Evolutionary conservation across 805 yeast genomes (phyloP), one percentile per base, ranked within the genome.

Genomic region (Saccharomyces eubayanus): DNA sequence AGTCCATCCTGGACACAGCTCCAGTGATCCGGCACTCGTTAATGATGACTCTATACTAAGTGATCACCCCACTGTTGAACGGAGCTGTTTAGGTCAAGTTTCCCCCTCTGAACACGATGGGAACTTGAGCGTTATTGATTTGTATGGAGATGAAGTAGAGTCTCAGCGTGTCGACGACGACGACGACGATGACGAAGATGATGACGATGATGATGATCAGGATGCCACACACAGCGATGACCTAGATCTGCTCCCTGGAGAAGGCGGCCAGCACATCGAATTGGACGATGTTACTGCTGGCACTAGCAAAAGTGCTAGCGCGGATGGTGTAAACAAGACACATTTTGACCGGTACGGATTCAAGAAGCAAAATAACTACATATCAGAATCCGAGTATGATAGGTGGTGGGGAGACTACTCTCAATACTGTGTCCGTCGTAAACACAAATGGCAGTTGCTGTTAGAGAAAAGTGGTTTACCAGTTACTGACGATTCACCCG

Each of bases 311-410:
- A 47, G 36, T 51, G 55, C 48, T 12, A 54, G 54, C 46, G 56
- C 53, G 46, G 56, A 53, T 20, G 41, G 40, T 8, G 52, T 36
- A 21, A 8, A 36, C 1, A 36, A 16, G 16, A 16, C 55, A 9
- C 58, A 73, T 52, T 71, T 81, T 53, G 98, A 92, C 66, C 71
- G 92, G 49, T 92, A 92, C 66, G 99, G 99, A 1, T 92, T 92
- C 73, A 83, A 82, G 59, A 91, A 89, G 65, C 76, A 77, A 20
- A 79, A 81, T 20, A 70, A 73, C 46, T 80, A 74, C 59, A 74
- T 86, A 27, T 60, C 85, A 9, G 74, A 72, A 50, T 70, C 72
- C 24, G 80, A 80, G 46, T 89, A 88, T 65, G 82, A 90, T 66
- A 66, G 62, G 8, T 92, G 98, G 97, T 86, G 89, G 81, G 55